Evolutionary conservation across 2,329 filamentous ascomycete genomes (phyloP).

Genomic region (Anisogramma anomala): DNA sequence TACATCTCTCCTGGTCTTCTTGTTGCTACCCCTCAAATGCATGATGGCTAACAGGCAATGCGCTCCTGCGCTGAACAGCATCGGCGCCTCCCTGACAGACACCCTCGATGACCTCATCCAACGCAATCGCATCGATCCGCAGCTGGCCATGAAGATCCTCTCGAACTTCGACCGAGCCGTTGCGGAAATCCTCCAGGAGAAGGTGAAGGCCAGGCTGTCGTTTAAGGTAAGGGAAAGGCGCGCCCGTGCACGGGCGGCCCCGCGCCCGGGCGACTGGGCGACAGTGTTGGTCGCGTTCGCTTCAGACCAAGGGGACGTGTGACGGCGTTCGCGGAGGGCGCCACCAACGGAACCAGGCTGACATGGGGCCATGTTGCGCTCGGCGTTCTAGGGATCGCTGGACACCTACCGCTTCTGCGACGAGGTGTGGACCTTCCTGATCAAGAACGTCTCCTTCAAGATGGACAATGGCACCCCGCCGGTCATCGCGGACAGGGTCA

Average conservation of each 20-base stretch:
- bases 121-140: constrained; percentile 87
- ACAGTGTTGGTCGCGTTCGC: too few species aligned
- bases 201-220: constrained; percentile 77
- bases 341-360: neutral
- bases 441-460: constrained; percentile 98
- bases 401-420: constrained; percentile 99
- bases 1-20: constrained; percentile 34
- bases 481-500: constrained; percentile 80
- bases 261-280: too few species aligned
- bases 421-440: constrained; percentile 98
- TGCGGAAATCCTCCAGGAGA: constrained; percentile 80
- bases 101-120: constrained; percentile 95
- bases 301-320: too few species aligned
- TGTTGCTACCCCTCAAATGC: constrained; percentile 16
- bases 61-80: constrained; percentile 39
- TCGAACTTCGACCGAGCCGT: constrained; percentile 91
- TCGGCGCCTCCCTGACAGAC: constrained; percentile 87
- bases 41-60: constrained; percentile 10
- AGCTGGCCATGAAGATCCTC: constrained; percentile 97
- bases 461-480: constrained; percentile 67
- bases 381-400: constrained; percentile 64
- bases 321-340: neutral
- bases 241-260: neutral
- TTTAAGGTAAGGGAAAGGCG: constrained; percentile 76
- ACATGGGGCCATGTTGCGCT: constrained; percentile 13